phyloP scores from a whole-genome alignment of 768 basidiomycete genomes.

The Dictyophora rubrovolvata region DNA sequence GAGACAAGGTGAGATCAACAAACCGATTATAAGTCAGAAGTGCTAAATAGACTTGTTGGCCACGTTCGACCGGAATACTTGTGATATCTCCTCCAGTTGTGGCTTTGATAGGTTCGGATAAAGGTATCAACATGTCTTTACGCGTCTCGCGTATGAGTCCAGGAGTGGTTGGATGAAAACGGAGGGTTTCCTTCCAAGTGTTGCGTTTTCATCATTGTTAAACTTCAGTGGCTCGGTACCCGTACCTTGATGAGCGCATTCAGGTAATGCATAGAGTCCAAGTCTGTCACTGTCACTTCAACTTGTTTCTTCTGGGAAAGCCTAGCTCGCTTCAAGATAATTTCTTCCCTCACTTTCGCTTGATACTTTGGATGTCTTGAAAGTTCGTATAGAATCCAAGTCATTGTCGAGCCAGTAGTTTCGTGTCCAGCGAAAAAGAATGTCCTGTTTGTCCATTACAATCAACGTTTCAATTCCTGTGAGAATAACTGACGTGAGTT shows the following conservation, averaged over 20 bases:
- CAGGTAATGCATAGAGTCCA: conserved; percentile 41
- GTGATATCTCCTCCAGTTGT: conserved; percentile 15
- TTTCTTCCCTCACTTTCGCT: neutral
- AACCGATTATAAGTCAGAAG: conserved; percentile 7
- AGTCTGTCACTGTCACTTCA: conserved; percentile 36
- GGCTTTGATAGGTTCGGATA: conserved; percentile 21
- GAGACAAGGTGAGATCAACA: neutral
- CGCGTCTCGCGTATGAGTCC: conserved; percentile 17
- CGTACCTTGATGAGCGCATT: conserved; percentile 38
- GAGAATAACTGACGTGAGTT: neutral
- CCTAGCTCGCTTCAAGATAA: neutral
- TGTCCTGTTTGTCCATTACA: neutral
- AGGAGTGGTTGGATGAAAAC: conserved; percentile 24
- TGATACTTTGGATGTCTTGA: neutral
- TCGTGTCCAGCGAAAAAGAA: conserved; percentile 2
- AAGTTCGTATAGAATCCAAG: conserved; percentile 4
- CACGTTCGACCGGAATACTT: conserved; percentile 15
- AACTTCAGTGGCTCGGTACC: neutral
- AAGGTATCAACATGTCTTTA: conserved; percentile 24
- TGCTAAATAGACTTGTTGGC: conserved; percentile 13
- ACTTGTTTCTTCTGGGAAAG: conserved; percentile 20
- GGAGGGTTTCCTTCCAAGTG: conserved; percentile 20
- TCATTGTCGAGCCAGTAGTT: neutral
- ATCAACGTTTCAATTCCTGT: neutral
- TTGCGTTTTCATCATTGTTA: neutral